These are phyloP conservation scores for Chaetomium sp. DNA, from an alignment of 2,329 filamentous ascomycete genomes.

Conservation along the genomic window DNA sequence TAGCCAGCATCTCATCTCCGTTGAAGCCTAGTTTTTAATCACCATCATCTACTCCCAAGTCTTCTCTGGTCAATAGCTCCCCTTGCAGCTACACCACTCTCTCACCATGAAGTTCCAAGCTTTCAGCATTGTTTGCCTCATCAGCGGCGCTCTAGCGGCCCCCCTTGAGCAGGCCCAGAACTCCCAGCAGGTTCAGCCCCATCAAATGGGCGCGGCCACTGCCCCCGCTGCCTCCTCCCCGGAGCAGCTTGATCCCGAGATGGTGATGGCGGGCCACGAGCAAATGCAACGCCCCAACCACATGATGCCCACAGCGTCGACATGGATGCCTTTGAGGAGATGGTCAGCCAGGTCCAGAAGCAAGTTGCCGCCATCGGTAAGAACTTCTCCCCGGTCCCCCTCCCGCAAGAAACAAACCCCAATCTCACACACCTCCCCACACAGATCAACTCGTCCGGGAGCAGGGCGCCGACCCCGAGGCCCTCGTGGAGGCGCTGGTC, in stretches of 20 bases:
- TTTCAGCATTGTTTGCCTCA: constrained; percentile 28
- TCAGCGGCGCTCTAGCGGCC: constrained; percentile 28
- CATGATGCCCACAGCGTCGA: constrained; percentile 7
- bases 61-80: background rate
- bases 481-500: constrained; percentile 19
- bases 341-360: constrained; percentile 22
- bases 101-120: constrained; percentile 32
- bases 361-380: constrained; percentile 29
- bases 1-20: background rate
- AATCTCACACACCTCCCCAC: background rate
- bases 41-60: background rate
- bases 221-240: background rate
- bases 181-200: constrained; percentile 7
- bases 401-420: background rate
- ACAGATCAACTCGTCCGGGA: constrained; percentile 26
- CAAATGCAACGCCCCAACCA: background rate
- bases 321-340: constrained; percentile 17
- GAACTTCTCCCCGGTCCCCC: background rate
- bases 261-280: constrained; percentile 12
- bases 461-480: constrained; percentile 14
- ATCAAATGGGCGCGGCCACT: background rate
- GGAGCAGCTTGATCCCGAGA: background rate
- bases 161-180: constrained; percentile 22
- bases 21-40: background rate
- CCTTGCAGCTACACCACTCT: background rate